Evolutionary conservation across 768 basidiomycete genomes (phyloP), one percentile per base, ranked within the genome.

Genomic region (Crepidotus variabilis): DNA sequence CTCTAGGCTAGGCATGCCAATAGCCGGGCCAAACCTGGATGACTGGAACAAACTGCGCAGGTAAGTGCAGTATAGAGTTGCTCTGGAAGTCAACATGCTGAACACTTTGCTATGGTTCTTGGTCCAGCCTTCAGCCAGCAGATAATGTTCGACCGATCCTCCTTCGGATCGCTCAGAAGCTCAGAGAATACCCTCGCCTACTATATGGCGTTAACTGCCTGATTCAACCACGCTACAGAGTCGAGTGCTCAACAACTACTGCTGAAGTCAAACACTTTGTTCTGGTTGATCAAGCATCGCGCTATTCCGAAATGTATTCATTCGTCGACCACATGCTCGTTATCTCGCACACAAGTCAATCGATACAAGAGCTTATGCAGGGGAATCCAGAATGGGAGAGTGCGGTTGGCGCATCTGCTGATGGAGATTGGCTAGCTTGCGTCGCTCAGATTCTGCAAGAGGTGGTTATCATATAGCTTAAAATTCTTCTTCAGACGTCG

Each of bases 371-470:
- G 23, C 21, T 50, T 7, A 23, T 59, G 18, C 13, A 36, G 20
- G 54, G 43, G 5, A 33, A 47, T 21, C 3, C 21, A 18, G 10
- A 16, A 14, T 64, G 54, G 58, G 45, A 52, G n/a, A 9, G 18
- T 2, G 48, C 61, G 21, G 36, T 62, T 9, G 32, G 51, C 5
- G 13, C 11, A 16, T 47, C 46, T 36, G 33, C 39, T n/a, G 57
- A 61, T 13, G 48, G 35, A 34, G 55, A 56, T n/a, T 59, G 53
- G 47, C 36, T 60, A 3, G 54, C 57, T 23, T 63, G 60, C 47
- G 18, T 65, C 21, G 51, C 64, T 20, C 58, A 61, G 47, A 58
- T 65, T 10, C 48, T 65, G 14, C 60, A 61, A 55, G 47, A 50
- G 51, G 64, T 63, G n/a, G n/a, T n/a, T n/a, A n/a, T n/a, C n/a